Base-by-base conservation (phyloP, 2,329 filamentous ascomycete genomes). In the Fusarium aywerte region DNA sequence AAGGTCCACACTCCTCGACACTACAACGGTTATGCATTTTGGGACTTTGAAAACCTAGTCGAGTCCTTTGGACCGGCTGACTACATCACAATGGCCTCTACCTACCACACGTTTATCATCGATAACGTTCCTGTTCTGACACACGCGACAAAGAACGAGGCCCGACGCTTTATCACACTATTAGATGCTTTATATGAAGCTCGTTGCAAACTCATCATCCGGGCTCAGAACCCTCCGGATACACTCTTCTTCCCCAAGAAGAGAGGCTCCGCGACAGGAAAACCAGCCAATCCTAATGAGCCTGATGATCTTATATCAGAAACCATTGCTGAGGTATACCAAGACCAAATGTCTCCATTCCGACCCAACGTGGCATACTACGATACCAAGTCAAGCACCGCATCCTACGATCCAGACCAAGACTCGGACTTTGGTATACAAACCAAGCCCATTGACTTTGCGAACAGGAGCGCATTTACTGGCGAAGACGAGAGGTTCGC, bases 401-500 rank as follows among this genome's bases (percentile, higher is more conserved):
- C 82, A 6, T 79, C 80, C 7, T 87, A 87, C 70, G 80, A 88
- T 67, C 81, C 84, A 0, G 85, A 88, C 67, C 83, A 87, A 59
- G 85, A 88, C 72, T 85, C 84, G 0, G 85, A 86, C 58, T 87
- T 87, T 67, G 82, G 80, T 15, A 75, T 79, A 50, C 78, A 77
- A 67, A 71, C 71, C 38, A 73, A 68, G n/a, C 52, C 38, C 10
- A 77, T 85, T n/a, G 85, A 95, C 73, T 96, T 95, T 73, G 85
- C 82, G 48, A 88, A 89, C 65, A 85, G 89, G 1, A 81, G 83
- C 12, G 87, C 86, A 0, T 91, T 95, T 72, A 94, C 90, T 0
- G 92, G 92, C 13, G 90, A 94, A 75, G 92, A 95, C 75, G 92
- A 95, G 76, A 83, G 87, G 13, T 96, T 96, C 75, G 92, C 92